A percentile compares a stretch with the other conserved stretches of the same genome.
These are phyloP conservation scores for Clarireedia hainanense DNA, from an alignment of 2,329 filamentous ascomycete genomes.

Conservation along the genomic window DNA sequence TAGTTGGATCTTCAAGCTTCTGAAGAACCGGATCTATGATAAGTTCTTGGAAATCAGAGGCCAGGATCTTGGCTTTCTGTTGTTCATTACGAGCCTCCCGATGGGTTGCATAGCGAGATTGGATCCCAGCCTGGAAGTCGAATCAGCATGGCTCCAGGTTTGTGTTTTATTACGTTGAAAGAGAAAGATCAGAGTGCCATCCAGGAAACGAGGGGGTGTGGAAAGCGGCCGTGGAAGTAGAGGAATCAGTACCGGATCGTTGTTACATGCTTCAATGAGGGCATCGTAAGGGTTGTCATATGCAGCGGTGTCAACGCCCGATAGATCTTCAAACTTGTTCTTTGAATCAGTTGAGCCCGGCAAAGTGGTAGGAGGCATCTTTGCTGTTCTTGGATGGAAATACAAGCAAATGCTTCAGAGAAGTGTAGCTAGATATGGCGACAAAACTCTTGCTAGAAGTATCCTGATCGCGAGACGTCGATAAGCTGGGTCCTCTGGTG, in stretches of 20 bases:
- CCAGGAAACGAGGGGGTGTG: neutral
- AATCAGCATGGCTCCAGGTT: neutral
- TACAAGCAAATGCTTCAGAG: too few species aligned
- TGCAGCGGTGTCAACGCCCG: conserved; percentile 25
- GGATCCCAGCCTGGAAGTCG: conserved; percentile 21
- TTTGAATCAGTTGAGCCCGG: conserved; percentile 21
- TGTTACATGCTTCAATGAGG: conserved; percentile 27
- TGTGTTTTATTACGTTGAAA: neutral
- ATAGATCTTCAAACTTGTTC: conserved; percentile 30
- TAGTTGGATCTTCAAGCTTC: conserved; percentile 54
- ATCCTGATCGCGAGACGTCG: too few species aligned
- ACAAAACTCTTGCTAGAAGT: too few species aligned
- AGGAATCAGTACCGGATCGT: conserved; percentile 22
- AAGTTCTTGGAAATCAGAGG: conserved; percentile 59
- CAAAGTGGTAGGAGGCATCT: conserved; percentile 14
- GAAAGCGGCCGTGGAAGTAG: neutral
- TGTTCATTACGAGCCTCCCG: conserved; percentile 67
- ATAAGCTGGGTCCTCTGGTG: too few species aligned
- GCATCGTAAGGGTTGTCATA: conserved; percentile 29
- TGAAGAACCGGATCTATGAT: conserved; percentile 69
- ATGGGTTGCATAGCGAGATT: conserved; percentile 57
- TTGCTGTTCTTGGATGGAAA: neutral
- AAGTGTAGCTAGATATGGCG: too few species aligned
- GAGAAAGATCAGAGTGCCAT: neutral
- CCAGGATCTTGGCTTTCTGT: conserved; percentile 67